Conservation (phyloP, 192 early-diverging fungal genomes). For the Thoreauomyces humboldtii region DNA sequence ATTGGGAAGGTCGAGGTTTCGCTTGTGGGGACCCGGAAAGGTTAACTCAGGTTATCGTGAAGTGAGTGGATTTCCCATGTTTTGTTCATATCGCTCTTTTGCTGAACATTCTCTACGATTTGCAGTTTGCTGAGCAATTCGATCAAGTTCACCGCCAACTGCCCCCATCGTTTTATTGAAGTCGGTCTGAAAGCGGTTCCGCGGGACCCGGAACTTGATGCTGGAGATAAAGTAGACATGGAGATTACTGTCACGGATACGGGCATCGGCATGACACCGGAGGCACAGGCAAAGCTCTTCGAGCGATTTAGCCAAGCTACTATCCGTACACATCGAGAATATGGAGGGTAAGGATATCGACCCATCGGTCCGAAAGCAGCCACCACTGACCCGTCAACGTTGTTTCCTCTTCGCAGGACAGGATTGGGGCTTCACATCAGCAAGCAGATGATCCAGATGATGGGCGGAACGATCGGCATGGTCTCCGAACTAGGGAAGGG, state of each 20-base stretch:
- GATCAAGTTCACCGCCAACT: slow-evolving; percentile 13
- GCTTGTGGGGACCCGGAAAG: slow-evolving; percentile 12
- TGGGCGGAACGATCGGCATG: slow-evolving; percentile 6
- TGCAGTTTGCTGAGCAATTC: slow-evolving; percentile 2
- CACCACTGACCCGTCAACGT: too few species aligned
- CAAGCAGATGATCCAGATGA: slow-evolving; percentile 30
- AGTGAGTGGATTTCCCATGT: too few species aligned
- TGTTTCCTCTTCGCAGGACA: too few species aligned
- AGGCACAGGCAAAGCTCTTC: slow-evolving; percentile 6
- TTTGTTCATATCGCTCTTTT: neutral
- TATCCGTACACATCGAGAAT: slow-evolving; percentile 10
- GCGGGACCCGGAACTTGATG: neutral
- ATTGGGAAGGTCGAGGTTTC: neutral
- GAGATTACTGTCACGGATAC: neutral
- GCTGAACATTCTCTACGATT: neutral
- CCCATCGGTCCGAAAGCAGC: too few species aligned
- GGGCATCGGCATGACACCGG: slow-evolving; percentile 14
- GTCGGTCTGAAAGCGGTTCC: neutral
- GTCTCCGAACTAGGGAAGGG: slow-evolving; percentile 2
- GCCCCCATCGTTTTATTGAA: neutral
- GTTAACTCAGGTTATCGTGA: slow-evolving; percentile 10
- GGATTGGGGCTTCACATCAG: slow-evolving; percentile 43
- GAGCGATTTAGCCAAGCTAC: slow-evolving; percentile 6
- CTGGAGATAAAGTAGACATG: neutral
- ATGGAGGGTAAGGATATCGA: too few species aligned